Evolutionary conservation across 805 yeast species (phyloP).

Genomic region (Pichia paraexigua): DNA sequence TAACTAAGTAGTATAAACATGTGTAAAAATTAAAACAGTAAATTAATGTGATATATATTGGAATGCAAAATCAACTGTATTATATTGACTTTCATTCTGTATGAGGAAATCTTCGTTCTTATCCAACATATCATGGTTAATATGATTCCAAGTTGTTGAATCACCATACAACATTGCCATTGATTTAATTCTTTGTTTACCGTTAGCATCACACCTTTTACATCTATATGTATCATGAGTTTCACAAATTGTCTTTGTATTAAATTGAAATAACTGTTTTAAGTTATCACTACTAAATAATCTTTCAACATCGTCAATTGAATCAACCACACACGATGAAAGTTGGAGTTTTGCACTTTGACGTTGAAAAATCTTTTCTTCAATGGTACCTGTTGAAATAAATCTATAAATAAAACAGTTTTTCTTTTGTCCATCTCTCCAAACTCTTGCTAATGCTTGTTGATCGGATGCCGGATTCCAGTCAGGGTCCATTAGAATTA

Average conservation of each 20-base stretch:
- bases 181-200: slow-evolving; percentile 55
- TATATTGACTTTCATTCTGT: slow-evolving; percentile 59
- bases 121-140: slow-evolving; percentile 51
- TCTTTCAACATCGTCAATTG: slow-evolving; percentile 90
- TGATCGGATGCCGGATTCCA: slow-evolving; percentile 99
- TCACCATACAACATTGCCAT: slow-evolving; percentile 95
- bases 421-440: slow-evolving; percentile 99
- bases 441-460: slow-evolving; percentile 94
- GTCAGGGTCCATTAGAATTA: slow-evolving; percentile 81
- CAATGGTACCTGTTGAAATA: slow-evolving; percentile 90
- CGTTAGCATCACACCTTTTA: slow-evolving; percentile 56
- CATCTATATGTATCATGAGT: slow-evolving; percentile 92
- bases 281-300: slow-evolving; percentile 78
- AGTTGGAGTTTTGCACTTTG: slow-evolving; percentile 91
- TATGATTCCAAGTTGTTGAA: slow-evolving; percentile 95
- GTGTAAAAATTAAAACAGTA: neutral
- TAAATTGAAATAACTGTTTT: slow-evolving; percentile 64
- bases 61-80: slow-evolving; percentile 78
- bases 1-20: neutral
- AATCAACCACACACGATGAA: slow-evolving; percentile 95
- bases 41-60: slow-evolving; percentile 79
- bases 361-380: slow-evolving; percentile 91
- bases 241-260: slow-evolving; percentile 65
- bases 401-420: slow-evolving; percentile 93
- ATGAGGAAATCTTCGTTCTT: slow-evolving; percentile 71